Conservation (phyloP, 129 eudicot genomes). For the Pulicaria dysenterica region DNA sequence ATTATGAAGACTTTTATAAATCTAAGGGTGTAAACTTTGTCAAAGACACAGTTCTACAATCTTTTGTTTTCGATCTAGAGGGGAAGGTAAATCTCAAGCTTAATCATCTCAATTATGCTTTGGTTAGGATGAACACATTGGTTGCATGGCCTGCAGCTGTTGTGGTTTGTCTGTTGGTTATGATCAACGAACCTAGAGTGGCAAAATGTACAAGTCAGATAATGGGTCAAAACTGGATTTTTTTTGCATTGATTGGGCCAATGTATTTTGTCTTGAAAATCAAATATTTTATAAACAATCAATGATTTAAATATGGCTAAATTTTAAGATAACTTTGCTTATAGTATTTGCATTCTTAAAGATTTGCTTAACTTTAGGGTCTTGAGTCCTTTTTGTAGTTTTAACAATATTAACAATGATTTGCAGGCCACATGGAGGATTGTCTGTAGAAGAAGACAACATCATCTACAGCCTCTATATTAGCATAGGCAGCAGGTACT, state of each 20-base stretch:
- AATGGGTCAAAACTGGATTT: neutral
- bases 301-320: too few relatives aligned
- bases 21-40: constrained; percentile 79
- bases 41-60: constrained; percentile 91
- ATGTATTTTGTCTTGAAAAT: too few relatives aligned
- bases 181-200: neutral
- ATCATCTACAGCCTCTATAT: constrained; percentile 84
- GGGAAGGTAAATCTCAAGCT: constrained; percentile 61
- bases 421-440: constrained; percentile 79
- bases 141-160: neutral
- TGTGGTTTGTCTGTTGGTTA: too few relatives aligned
- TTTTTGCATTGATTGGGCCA: too few relatives aligned
- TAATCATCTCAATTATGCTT: constrained; percentile 9
- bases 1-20: constrained; percentile 86
- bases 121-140: neutral
- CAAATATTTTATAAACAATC: too few relatives aligned
- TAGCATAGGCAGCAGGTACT: constrained; percentile 78
- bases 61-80: constrained; percentile 67
- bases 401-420: neutral
- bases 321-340: neutral
- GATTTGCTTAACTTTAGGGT: neutral
- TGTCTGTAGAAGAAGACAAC: constrained; percentile 84
- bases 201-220: neutral
- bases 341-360: neutral
- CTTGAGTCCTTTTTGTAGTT: neutral